Evolutionary conservation across 2,329 filamentous ascomycete species (phyloP), one percentile per base, ranked within the genome.

Genomic region (Penicillium sclerotigenum): DNA sequence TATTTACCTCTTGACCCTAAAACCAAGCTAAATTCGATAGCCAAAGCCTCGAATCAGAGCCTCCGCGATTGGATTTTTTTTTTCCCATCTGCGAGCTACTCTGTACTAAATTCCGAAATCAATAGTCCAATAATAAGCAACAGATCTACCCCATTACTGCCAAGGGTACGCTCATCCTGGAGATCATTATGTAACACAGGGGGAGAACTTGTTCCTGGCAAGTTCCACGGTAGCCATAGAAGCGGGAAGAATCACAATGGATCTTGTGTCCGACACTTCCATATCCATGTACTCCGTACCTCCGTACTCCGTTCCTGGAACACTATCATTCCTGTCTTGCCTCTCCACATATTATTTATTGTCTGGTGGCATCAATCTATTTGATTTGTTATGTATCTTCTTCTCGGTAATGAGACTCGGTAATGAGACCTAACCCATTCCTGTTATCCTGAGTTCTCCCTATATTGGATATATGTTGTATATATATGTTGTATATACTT

Each of bases 161-260:
- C 55, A 59, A 59, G 57, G 20, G 22, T 50, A 4, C 10, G 11
- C 29, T 43, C 29, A 34, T 49, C 36, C 26, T 43, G 56, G 55
- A 59, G 57, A 58, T 59, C 56, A 59, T 65, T 65, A 65, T 59
- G 62, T 65, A 64, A 65, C 54, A 24, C 37, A 26, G 36, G 45
- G 50, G 50, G 43, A 49, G 33, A 49, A 46, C 29, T 42, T 51
- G 53, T 55, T 55, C 53, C 53, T 55, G 53, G 29, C 26, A 45
- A 40, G 53, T 55, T 55, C 53, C 53, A 55, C 52, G 52, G 52
- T 51, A 45, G 47, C 38, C 31, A 36, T 45, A 54, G 51, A 54
- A 57, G 36, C 43, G 42, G 43, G 54, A 53, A 53, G 49, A 47
- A 51, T 53, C 43, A 13, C 24, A 29, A 9, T 14, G 34, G 18